phyloP scores from a whole-genome alignment of 108 stramenopile species.

The Pseudonitzschia delicatissima region DNA sequence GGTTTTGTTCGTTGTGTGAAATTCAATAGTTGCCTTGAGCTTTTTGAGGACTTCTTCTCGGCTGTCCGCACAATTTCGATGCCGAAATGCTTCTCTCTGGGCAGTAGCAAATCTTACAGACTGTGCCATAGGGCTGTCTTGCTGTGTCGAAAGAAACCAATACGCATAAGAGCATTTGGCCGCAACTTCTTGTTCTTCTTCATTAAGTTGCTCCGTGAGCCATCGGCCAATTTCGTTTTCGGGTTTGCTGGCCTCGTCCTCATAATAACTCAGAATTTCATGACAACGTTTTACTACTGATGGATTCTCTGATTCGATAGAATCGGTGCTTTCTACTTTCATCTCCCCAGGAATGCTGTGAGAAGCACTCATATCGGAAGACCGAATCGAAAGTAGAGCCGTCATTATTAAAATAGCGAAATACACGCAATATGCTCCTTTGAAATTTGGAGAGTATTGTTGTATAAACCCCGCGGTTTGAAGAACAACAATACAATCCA shows the following conservation, averaged over 20 bases:
- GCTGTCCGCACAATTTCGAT: conserved; percentile 9
- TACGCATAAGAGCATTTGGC: conserved; percentile 34
- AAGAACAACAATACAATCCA: no score
- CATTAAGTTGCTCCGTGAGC: conserved; percentile 18
- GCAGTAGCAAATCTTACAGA: conserved; percentile 18
- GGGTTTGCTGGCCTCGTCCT: neutral
- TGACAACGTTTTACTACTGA: neutral
- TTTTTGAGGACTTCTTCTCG: conserved; percentile 15
- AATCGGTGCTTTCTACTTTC: no score
- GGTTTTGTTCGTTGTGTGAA: conserved; percentile 19
- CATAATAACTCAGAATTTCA: conserved; percentile 17
- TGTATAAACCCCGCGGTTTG: no score
- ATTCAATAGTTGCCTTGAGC: conserved; percentile 12
- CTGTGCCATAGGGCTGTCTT: neutral
- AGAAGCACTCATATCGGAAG: no score
- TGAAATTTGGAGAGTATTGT: no score
- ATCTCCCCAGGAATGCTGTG: no score
- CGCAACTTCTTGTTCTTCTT: conserved; percentile 29
- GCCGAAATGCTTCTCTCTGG: conserved; percentile 32
- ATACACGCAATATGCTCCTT: no score
- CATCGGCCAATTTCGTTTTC: neutral
- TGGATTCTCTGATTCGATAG: no score
- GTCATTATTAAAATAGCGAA: no score
- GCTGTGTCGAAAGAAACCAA: conserved; percentile 17
- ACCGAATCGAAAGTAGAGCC: no score